Evolutionary conservation across 148 eudicot genomes (phyloP).

Genomic region (Nepenthes mirabilis): DNA sequence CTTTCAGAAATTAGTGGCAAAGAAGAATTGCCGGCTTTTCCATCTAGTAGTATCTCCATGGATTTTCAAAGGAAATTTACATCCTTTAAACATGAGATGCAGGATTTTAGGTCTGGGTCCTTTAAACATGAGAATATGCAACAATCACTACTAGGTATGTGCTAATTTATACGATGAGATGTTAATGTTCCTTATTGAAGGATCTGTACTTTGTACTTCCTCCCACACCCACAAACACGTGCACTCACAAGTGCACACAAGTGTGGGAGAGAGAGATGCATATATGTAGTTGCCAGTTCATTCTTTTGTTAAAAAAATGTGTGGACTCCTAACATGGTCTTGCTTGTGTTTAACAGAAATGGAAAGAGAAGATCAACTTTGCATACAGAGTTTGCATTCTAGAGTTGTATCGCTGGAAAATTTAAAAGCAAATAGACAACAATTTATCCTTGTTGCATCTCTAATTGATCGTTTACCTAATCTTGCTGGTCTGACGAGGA

Average conservation of each 20-base stretch:
- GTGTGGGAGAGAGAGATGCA: too few species aligned
- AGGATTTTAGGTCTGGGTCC: slow-evolving; percentile 18
- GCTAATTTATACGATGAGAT: not conserved
- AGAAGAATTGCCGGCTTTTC: slow-evolving; percentile 17
- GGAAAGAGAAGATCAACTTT: slow-evolving; percentile 83
- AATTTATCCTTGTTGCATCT: slow-evolving; percentile 77
- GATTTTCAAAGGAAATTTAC: slow-evolving; percentile 84
- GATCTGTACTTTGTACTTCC: not conserved
- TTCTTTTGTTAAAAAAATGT: not conserved
- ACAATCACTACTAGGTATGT: slow-evolving; percentile 42
- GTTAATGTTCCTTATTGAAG: not conserved
- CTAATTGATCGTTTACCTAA: slow-evolving; percentile 96
- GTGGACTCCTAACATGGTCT: not conserved
- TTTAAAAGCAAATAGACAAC: slow-evolving; percentile 60
- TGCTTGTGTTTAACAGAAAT: slow-evolving; percentile 33
- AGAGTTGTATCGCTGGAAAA: slow-evolving; percentile 45
- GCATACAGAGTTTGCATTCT: slow-evolving; percentile 56
- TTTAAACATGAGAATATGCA: slow-evolving; percentile 19
- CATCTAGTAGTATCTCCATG: slow-evolving; percentile 21
- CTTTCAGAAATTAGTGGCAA: slow-evolving; percentile 14
- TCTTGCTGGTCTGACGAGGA: slow-evolving; percentile 94
- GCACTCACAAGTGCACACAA: too few species aligned
- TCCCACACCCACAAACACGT: too few species aligned
- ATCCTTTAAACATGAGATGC: slow-evolving; percentile 46
- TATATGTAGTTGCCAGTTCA: too few species aligned